phyloP scores from a whole-genome alignment of 2,329 filamentous ascomycete genomes.

The Mycosphaerelloides madeirae region DNA sequence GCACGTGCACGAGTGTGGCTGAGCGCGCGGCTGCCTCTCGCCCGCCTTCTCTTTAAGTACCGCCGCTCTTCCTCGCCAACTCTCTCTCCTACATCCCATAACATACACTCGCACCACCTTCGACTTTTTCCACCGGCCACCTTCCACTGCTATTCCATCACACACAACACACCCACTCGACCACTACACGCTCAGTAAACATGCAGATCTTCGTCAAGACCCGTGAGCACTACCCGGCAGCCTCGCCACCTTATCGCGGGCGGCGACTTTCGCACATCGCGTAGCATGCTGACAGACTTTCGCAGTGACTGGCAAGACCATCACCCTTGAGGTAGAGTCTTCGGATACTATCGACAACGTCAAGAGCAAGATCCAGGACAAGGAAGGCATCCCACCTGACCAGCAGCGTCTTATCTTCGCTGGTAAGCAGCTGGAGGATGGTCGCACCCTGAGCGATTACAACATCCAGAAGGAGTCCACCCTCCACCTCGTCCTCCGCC shows the following conservation, averaged over 20 bases:
- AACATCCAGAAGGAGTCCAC: constrained; percentile 78
- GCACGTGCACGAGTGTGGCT: constrained; percentile 1
- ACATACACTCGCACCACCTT: constrained; percentile 3
- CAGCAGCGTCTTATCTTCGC: constrained; percentile 96
- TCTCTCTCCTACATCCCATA: not conserved
- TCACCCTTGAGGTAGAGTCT: constrained; percentile 63
- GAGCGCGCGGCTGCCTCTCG: not conserved
- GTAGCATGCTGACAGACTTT: constrained; percentile 32
- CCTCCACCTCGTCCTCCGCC: constrained; percentile 60
- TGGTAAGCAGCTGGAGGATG: constrained; percentile 93
- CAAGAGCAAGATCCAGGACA: constrained; percentile 95
- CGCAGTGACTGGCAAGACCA: constrained; percentile 62
- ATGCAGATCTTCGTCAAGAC: constrained; percentile 99
- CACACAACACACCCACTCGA: constrained; percentile 11
- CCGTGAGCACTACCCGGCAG: constrained; percentile 55
- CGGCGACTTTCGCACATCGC: constrained; percentile 6
- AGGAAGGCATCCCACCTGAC: constrained; percentile 93
- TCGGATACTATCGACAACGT: constrained; percentile 94
- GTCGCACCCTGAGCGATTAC: constrained; percentile 84
- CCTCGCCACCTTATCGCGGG: constrained; percentile 17
- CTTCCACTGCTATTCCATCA: constrained; percentile 9
- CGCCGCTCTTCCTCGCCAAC: not conserved
- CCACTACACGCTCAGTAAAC: constrained; percentile 32
- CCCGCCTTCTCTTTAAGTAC: not conserved
- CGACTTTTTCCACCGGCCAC: constrained; percentile 1